Base-by-base conservation (phyloP, 176 grass and related monocot species). In the Oryza officinalis region DNA sequence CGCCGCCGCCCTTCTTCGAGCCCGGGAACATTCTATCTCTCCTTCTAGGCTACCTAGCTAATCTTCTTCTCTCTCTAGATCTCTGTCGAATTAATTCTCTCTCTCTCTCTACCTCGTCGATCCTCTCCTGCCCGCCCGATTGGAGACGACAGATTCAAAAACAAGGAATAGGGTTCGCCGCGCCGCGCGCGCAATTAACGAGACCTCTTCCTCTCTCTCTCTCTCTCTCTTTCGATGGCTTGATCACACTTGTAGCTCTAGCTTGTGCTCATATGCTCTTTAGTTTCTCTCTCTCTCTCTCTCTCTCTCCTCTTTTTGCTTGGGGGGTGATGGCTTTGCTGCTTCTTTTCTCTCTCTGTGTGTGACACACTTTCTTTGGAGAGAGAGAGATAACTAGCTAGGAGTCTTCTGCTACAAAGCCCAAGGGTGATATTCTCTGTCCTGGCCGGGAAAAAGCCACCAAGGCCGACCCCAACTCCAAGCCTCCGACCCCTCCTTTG, bases 91-190 rank as follows among this genome's bases (percentile, higher is more conserved):
- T 85, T 91, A 88, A 86, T 91, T 86, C 85, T 85, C 74, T 80
- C 75, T 76, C 85, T 57, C 33, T 72, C 74, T 88, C 83, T 82
- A 84, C 84, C 81, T 89, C 67, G 44, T 14, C 76, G 88, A 81
- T 81, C 87, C 85, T 83, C 81, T 85, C 54, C 50, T 18, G 49
- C 15, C 65, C 2, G 54, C 18, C 65, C 81, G 86, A 83, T 92
- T 91, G 86, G 87, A 88, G 92, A 78, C 27, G 91, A 79, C 75
- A 98, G 96, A 98, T 98, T 98, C 96, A 95, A 98, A 89, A 85
- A 98, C 87, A 95, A 95, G 88, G 93, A 95, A 98, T 98, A 98
- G 91, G 96, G 96, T 95, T 91, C 96, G 79, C 47, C 59, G 46
- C 30, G 30, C 30, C 6, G 49, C 78, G 3, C 38, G 75, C 65